Conservation (phyloP, 352 stramenopile species). For the Elongisporangium prolatum region DNA sequence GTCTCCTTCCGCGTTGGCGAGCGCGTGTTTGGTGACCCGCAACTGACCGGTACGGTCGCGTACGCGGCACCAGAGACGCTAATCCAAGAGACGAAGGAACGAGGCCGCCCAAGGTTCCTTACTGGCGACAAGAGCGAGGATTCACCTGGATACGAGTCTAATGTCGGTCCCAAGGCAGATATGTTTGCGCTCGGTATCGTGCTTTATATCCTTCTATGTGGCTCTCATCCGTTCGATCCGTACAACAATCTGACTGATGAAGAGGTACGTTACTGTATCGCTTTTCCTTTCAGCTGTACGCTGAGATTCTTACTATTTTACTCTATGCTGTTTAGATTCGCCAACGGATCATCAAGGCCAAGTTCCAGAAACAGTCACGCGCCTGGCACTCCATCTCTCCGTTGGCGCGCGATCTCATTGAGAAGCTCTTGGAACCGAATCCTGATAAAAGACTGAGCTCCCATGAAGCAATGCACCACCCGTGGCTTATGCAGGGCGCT, state of each 20-base stretch:
- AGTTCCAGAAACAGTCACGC: conserved; percentile 66
- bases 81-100: conserved; percentile 13
- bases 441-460: conserved; percentile 62
- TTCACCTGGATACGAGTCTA: conserved; percentile 20
- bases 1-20: conserved; percentile 78
- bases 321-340: conserved; percentile 43
- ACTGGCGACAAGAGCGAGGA: conserved; percentile 17
- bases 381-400: conserved; percentile 72
- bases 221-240: conserved; percentile 76
- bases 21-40: conserved; percentile 65
- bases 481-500: conserved; percentile 57
- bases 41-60: conserved; percentile 69
- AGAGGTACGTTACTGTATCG: conserved; percentile 31
- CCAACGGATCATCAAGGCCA: conserved; percentile 71
- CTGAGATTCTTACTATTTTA: neutral
- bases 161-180: conserved; percentile 65
- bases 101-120: neutral
- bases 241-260: conserved; percentile 85
- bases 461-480: conserved; percentile 58
- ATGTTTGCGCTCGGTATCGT: conserved; percentile 84
- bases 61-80: conserved; percentile 69
- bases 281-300: neutral
- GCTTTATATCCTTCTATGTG: conserved; percentile 84
- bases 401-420: conserved; percentile 60
- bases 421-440: conserved; percentile 64